These are phyloP conservation scores for Rhodotorula sp. DNA, from an alignment of 1,284 basidiomycete genomes.

Conservation along the genomic window DNA sequence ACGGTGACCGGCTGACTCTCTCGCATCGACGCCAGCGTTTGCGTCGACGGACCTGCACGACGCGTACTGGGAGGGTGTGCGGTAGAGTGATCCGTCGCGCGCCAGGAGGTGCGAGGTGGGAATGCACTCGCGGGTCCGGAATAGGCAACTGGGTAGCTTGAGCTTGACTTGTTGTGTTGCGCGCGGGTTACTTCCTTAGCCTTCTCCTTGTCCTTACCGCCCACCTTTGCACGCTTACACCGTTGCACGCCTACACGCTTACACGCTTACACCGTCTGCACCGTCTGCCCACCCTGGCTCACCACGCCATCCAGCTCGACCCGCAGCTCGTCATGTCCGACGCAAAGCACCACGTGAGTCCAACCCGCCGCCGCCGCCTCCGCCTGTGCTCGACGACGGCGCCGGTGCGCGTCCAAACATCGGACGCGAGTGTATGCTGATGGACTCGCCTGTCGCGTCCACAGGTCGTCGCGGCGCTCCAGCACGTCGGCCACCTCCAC, in stretches of 20 bases:
- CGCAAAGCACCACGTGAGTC: constrained; percentile 22
- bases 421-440: too few species aligned
- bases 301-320: constrained; percentile 7
- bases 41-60: constrained; percentile 16
- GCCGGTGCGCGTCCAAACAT: background rate
- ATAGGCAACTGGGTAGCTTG: background rate
- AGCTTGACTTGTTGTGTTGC: background rate
- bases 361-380: background rate
- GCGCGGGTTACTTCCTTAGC: background rate
- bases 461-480: constrained; percentile 17
- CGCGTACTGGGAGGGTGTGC: constrained; percentile 4
- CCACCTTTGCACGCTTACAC: too few species aligned
- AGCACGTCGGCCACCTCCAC: constrained; percentile 43
- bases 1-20: background rate
- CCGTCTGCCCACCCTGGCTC: constrained; percentile 2
- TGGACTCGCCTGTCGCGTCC: background rate
- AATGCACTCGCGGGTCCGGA: too few species aligned
- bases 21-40: constrained; percentile 8
- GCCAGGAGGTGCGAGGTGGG: too few species aligned
- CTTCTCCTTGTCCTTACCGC: too few species aligned
- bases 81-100: too few species aligned
- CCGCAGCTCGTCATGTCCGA: constrained; percentile 20
- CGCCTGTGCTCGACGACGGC: background rate
- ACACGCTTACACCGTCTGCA: background rate
- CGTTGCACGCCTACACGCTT: too few species aligned